Conservation (phyloP, 2,329 filamentous ascomycete species). For the Clonostachys rosea region DNA sequence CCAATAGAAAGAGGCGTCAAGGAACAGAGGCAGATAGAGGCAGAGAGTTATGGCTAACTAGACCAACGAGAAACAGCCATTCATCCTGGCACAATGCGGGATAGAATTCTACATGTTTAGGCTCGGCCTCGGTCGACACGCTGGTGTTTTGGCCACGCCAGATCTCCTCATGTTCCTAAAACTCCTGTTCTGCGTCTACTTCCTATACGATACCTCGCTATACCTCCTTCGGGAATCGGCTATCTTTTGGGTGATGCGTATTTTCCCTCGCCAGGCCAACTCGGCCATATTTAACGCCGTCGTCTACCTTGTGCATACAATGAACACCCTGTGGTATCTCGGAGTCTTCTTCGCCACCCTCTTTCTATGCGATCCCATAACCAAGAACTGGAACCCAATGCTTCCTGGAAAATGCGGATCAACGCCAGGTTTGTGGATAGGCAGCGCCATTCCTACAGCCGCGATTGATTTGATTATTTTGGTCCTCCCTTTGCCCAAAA, state of each 20-base stretch:
- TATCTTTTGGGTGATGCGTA: background rate
- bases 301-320: background rate
- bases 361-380: conserved; percentile 1
- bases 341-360: background rate
- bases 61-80: no score
- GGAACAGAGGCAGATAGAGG: no score
- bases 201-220: background rate
- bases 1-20: no score
- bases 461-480: background rate
- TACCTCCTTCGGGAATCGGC: background rate
- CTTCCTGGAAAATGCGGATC: background rate
- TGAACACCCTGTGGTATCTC: conserved; percentile 1
- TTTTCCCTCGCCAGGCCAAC: background rate
- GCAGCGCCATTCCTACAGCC: background rate
- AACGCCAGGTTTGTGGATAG: background rate
- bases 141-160: no score
- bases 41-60: no score
- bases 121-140: no score
- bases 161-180: no score
- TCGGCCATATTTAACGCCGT: background rate
- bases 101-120: no score
- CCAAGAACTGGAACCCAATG: conserved; percentile 1
- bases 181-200: no score
- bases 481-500: background rate
- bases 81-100: no score